Evolutionary conservation across 345 rosid species (phyloP), one percentile per base, ranked within the genome.

Genomic region (Eucalyptus pauciflora): DNA sequence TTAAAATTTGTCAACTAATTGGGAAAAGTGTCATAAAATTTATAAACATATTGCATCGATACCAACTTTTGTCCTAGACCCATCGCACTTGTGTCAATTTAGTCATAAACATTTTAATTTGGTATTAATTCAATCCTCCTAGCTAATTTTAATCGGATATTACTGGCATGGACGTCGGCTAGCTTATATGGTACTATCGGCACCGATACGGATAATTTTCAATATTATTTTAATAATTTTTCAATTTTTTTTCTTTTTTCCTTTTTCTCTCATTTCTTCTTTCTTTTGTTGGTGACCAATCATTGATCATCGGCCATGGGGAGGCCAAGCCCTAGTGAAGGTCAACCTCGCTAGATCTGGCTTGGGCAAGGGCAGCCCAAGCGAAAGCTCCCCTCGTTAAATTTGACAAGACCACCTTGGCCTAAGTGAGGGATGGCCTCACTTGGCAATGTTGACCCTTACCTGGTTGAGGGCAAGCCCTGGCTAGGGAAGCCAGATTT

Each of bases 301-400:
- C 58, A 0, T 0, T 4, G 0, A 1, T 52, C 58, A 52, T 0
- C 2, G 4, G 0, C 27, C 29, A 22, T 56, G 29, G 62, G 0
- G 62, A 56, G 62, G 3, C 62, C 29, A 56, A 56, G 62, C 62
- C 29, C 13, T 1, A 56, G 6, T 0, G 1, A 56, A 24, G 13
- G 13, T 56, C 13, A 1, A 56, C 62, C 62, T 56, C 2, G 0
- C 6, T 4, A 56, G 29, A 56, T 22, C 1, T 10, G 1, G 62
- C 62, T 4, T 56, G 0, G 29, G 62, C 3, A 56, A 56, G 13
- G 62, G 0, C 25, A 52, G 0, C 58, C 0, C 0, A 0, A 52
- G 58, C 5, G 0, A 52, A 52, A 52, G 10, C 58, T 7, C 58
- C 56, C 58, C 58, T 52, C 0, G 0, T 1, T 1, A 52, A 18